These are phyloP conservation scores for Anethum foeniculum DNA, from an alignment of 140 eudicot genomes.

Conservation along the genomic window DNA sequence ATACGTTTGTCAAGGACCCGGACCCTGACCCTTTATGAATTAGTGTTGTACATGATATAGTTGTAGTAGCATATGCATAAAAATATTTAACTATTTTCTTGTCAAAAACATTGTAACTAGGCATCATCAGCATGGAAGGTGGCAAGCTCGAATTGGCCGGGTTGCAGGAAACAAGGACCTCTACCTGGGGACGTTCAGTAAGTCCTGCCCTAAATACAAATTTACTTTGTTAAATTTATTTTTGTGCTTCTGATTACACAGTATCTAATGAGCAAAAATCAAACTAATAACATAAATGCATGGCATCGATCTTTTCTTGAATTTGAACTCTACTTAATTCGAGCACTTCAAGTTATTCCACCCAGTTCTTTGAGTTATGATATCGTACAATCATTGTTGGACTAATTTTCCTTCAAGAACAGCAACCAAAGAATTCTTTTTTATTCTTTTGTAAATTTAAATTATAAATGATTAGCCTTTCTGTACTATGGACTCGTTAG, in stretches of 20 bases:
- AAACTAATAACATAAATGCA: not conserved
- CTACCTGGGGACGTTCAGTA: constrained; percentile 17
- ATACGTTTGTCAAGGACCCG: no score
- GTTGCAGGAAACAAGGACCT: constrained; percentile 22
- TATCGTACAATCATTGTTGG: not conserved
- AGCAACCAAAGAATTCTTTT: not conserved
- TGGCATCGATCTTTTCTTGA: not conserved
- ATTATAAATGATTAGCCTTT: not conserved
- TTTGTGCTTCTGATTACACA: not conserved
- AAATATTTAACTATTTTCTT: not conserved
- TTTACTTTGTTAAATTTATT: not conserved
- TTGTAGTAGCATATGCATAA: not conserved
- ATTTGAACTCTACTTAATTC: not conserved
- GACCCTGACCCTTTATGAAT: not conserved
- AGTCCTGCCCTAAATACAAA: not conserved
- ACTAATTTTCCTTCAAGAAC: not conserved
- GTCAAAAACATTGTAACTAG: not conserved
- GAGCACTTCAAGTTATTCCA: not conserved
- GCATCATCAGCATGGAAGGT: constrained; percentile 20
- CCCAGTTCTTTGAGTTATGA: not conserved
- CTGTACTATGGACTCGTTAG: not conserved
- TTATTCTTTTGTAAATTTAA: not conserved
- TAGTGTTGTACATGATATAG: not conserved
- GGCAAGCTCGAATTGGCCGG: constrained; percentile 21
- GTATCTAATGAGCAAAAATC: not conserved